phyloP scores from a whole-genome alignment of 352 stramenopile genomes.

The Blastocystis sp. region DNA sequence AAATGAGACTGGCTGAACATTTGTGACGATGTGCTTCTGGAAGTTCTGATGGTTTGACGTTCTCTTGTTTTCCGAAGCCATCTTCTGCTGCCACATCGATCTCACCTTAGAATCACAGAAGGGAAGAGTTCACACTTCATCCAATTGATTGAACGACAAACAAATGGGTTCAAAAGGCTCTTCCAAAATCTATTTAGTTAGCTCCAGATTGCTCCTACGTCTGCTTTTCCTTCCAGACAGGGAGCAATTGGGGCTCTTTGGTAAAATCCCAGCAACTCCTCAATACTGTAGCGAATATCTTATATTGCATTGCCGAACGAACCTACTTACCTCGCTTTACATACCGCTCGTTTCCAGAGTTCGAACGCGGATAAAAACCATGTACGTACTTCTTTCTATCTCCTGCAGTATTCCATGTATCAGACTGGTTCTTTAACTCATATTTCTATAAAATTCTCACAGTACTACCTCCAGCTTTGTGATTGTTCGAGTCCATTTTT shows the following conservation, averaged over 20 bases:
- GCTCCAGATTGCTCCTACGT: not conserved
- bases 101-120: not conserved
- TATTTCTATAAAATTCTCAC: not conserved
- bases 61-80: not conserved
- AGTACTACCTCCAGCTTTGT: not conserved
- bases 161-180: constrained; percentile 33
- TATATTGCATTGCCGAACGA: not conserved
- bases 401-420: constrained; percentile 26
- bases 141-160: not conserved
- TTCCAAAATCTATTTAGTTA: not conserved
- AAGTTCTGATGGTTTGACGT: not conserved
- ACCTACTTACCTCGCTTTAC: not conserved
- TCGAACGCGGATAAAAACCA: not conserved
- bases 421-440: not conserved
- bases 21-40: not conserved
- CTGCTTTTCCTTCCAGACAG: not conserved
- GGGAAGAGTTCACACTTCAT: not conserved
- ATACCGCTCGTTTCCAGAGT: not conserved
- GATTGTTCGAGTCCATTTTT: too few relatives aligned
- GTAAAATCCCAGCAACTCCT: not conserved
- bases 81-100: not conserved
- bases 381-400: not conserved
- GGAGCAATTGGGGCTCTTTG: not conserved
- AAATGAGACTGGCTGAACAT: not conserved
- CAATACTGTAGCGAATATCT: constrained; percentile 37